Evolutionary conservation across 768 basidiomycete genomes (phyloP).

Genomic region (Russula brevipes): DNA sequence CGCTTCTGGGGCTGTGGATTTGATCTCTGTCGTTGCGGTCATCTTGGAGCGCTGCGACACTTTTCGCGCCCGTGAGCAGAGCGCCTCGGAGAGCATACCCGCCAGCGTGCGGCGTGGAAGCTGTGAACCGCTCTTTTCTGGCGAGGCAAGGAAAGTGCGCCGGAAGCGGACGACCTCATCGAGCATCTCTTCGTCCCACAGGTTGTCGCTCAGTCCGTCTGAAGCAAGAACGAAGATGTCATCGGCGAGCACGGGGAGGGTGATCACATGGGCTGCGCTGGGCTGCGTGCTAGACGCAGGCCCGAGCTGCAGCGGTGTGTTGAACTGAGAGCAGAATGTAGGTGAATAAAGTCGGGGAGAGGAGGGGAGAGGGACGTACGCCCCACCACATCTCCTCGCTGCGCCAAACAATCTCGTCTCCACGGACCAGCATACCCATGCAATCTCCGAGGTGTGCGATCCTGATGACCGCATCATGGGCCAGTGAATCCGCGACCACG

Average conservation of each 20-base stretch:
- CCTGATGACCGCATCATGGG: conserved; percentile 55
- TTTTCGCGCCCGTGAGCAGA: conserved; percentile 70
- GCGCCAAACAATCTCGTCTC: conserved; percentile 73
- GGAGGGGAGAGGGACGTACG: conserved; percentile 36
- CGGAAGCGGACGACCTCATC: conserved; percentile 71
- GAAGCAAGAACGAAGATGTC: conserved; percentile 78
- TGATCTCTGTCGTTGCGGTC: neutral
- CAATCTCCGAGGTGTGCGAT: conserved; percentile 87
- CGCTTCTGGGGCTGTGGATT: neutral
- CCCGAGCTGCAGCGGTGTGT: conserved; percentile 61
- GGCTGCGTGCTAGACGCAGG: conserved; percentile 59
- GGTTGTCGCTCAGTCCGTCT: conserved; percentile 80
- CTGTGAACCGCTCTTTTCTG: conserved; percentile 9
- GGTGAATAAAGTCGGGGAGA: conserved; percentile 5
- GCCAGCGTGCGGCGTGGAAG: conserved; percentile 53
- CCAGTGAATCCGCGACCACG: conserved; percentile 34
- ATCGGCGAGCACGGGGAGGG: conserved; percentile 60
- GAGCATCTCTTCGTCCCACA: conserved; percentile 84
- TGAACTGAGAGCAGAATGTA: conserved; percentile 38
- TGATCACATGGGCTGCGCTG: conserved; percentile 61
- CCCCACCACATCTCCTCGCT: conserved; percentile 93
- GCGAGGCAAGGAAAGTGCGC: conserved; percentile 31
- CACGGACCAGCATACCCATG: conserved; percentile 80
- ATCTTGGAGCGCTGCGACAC: conserved; percentile 46
- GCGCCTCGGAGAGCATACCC: conserved; percentile 69